Evolutionary conservation across 225 moss, liverwort and hornwort species (phyloP), one percentile per base, ranked within the genome.

Genomic region (Takakia lepidozioides): DNA sequence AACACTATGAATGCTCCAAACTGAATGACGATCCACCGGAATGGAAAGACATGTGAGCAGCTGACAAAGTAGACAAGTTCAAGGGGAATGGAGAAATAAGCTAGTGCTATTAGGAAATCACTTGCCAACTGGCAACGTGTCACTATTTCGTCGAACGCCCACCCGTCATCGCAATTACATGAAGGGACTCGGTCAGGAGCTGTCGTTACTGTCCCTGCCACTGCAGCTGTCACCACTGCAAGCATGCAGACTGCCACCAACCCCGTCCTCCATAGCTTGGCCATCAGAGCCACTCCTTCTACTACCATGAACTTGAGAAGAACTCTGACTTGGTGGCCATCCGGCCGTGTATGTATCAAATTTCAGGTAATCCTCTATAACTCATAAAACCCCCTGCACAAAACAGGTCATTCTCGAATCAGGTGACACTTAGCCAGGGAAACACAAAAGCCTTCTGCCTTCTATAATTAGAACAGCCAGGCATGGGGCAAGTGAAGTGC

Each of bases 61-160:
- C 92, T 93, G 49, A 93, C 85, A 49, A 93, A 93, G 49, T 93
- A 93, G 16, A 75, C 57, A 5, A 93, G 83, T 75, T 93, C 92
- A 62, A 93, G 67, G 4, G 92, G 92, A 36, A 93, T 93, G 14
- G 92, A 93, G 69, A 93, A 93, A 43, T 93, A 93, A 2, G 92
- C 92, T 3, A 93, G 67, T 8, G 92, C 88, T 38, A 93, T 93
- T 10, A 93, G 48, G 25, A 93, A 93, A 52, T 93, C 92, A 44
- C 92, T 93, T 16, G 88, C 85, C 10, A 93, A 53, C 75, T 93
- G 92, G 54, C 82, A 88, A 8, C 88, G 83, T 34, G 76, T 85
- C 59, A 93, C 80, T 2, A 83, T 67, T 62, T 80, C 84, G 1
- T 74, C 70, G 57, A 85, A 28, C 15, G 72, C 78, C 78, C 78